Base-by-base conservation (phyloP, 129 eudicot species). In the Ambrosia artemisiifolia region DNA sequence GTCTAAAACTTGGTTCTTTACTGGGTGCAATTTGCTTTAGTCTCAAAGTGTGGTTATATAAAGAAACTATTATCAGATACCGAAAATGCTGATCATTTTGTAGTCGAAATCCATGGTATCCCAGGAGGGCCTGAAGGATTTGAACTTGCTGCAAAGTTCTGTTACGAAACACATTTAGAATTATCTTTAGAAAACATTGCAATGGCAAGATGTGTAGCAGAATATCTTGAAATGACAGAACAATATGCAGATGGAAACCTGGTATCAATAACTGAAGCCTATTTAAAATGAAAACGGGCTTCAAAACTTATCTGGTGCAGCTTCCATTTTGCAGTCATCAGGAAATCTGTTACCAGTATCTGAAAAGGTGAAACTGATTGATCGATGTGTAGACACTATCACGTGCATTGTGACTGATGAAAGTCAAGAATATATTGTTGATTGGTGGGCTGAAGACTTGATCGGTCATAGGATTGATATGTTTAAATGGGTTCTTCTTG, bases 391-490 rank as follows among this genome's bases (percentile, higher is more conserved):
- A 70, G 99, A 94, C 40, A 71, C 87, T 11, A 88, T 94, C 28
- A 93, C 96, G 11, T 73, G 63, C 69, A 71, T 88, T 54, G 97
- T 86, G 24, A 86, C 89, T 17, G 92, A 81, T 71, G 89, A 94
- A 20, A 83, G 81, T 77, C 87, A 85, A 38, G 74, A 80, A 74
- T 75, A 87, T 28, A 71, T 85, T 16, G 88, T 88, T 18, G 96
- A 95, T 62, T 95, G 99, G 97, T 95, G 99, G 99, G 99, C 96
- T 40, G 99, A 95, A 75, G 99, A 95, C 75, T 75, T 95, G 72
- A 83, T 85, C 42, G 78, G 76, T 49, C 88, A 90, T 20, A 83
- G 96, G 62, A 86, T 95, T 46, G 97, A 86, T 84, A 60, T 88
- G 47, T 95, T 95, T 69, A 91, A 90, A 69, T 57, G 96, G 80